Percentiles rank a stretch among this genome's conserved stretches.
These are phyloP conservation scores for Phytophthora crassamura DNA, from an alignment of 352 stramenopile species.

Conservation along the genomic window DNA sequence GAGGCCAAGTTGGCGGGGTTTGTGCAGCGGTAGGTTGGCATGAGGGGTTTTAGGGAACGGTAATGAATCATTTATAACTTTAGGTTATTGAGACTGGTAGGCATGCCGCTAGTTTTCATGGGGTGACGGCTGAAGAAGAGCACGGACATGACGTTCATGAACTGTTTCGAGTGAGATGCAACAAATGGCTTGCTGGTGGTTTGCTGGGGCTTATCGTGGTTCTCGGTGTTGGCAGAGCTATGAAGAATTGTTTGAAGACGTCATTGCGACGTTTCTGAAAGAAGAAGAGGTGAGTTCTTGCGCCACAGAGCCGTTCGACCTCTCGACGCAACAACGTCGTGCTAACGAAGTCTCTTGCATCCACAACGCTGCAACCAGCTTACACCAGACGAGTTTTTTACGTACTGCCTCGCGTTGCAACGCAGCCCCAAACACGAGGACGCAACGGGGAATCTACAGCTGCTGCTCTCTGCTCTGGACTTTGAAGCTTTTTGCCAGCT, in stretches of 20 bases:
- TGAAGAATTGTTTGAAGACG: conserved; percentile 57
- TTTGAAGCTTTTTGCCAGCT: conserved; percentile 61
- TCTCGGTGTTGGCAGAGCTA: conserved; percentile 42
- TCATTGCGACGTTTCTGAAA: conserved; percentile 49
- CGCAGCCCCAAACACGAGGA: conserved; percentile 40
- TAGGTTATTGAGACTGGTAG: conserved; percentile 22
- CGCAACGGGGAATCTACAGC: conserved; percentile 47
- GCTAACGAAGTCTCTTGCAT: conserved; percentile 5
- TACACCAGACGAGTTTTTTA: conserved; percentile 52
- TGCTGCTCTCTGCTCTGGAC: conserved; percentile 63
- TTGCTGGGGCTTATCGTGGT: background rate
- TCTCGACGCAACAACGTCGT: conserved; percentile 8
- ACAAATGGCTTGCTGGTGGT: background rate
- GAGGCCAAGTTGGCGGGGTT: conserved; percentile 28
- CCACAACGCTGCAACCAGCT: conserved; percentile 31
- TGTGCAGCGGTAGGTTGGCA: conserved; percentile 21
- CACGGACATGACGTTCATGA: conserved; percentile 46
- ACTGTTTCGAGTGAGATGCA: conserved; percentile 46
- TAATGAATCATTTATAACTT: conserved; percentile 1
- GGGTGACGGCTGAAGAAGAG: conserved; percentile 43
- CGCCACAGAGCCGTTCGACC: background rate
- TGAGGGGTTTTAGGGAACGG: background rate
- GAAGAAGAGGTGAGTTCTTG: conserved; percentile 33
- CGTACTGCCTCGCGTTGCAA: conserved; percentile 51
- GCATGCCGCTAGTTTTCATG: conserved; percentile 46